Evolutionary conservation across 441 rosid species (phyloP), one percentile per base, ranked within the genome.

Genomic region (Populus hybrid): DNA sequence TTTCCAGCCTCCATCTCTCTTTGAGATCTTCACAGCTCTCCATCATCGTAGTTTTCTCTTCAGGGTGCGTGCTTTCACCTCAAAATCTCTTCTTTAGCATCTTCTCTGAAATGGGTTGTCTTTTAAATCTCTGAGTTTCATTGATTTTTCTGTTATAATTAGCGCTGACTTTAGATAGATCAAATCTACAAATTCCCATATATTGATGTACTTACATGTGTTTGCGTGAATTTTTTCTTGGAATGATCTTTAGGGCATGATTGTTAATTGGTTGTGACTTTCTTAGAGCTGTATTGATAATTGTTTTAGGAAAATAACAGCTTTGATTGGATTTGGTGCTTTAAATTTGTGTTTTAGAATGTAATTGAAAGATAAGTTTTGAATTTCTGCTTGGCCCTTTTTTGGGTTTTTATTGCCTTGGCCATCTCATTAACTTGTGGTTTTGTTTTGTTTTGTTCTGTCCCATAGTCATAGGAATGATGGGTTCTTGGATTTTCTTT

Each of bases 51-150:
- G 12, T 40, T 57, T 59, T 10, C 70, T 30, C 24, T 70, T 66
- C 57, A 79, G 64, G 82, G 82, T 80, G 21, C 28, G 63, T 32
- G 11, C 69, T 79, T 69, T 75, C 14, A 61, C 18, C 35, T 34
- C 50, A 20, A 2, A 8, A 67, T 38, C 9, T 65, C 24, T 36
- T 74, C 23, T 59, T 35, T 59, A 1, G 20, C 12, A 4, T 23
- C 18, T 59, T 34, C 4, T 61, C 57, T 7, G 8, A 40, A 61
- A 4, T 79, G 66, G 78, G 71, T 38, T 21, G 8, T n/a, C 9
- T 32, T 69, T 59, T 36, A 8, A 46, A 35, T 21, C 30, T 78
- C 26, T 9, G 10, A 5, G 16, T 20, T 24, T 61, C 26, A 3
- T 66, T 34, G 11, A 8, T n/a, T 72, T 66, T 40, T 5, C 4